These are phyloP conservation scores for Wickerhamiella brachini DNA, from an alignment of 805 yeast genomes.

Conservation along the genomic window DNA sequence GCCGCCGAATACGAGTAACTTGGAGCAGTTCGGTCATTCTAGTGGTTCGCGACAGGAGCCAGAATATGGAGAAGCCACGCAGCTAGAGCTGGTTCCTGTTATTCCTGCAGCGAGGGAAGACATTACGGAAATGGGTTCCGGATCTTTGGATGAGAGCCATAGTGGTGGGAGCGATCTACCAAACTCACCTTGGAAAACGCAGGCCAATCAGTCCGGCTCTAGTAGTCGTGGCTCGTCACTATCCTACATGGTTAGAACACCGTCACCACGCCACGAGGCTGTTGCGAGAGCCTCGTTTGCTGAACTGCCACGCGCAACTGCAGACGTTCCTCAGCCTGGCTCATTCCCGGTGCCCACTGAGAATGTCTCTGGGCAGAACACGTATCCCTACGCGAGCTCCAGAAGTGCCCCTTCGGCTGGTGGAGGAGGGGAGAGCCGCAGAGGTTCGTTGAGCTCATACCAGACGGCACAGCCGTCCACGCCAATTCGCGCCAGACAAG, in stretches of 20 bases:
- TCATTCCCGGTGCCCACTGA: neutral
- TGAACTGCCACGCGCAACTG: neutral
- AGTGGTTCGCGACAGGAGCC: neutral
- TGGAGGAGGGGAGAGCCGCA: neutral
- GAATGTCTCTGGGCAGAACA: neutral
- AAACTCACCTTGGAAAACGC: neutral
- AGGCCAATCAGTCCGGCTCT: neutral
- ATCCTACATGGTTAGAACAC: neutral
- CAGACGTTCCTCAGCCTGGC: neutral
- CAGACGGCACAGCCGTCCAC: neutral
- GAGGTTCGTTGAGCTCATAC: neutral
- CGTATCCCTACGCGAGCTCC: neutral
- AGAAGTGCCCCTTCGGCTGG: neutral
- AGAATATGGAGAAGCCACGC: neutral
- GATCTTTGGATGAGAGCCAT: neutral
- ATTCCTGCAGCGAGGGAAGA: neutral
- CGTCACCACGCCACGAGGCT: neutral
- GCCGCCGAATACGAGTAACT: neutral
- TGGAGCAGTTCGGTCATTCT: neutral
- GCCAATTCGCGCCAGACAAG: neutral
- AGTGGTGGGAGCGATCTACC: neutral
- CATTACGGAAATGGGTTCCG: neutral
- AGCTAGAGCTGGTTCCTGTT: neutral
- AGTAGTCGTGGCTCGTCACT: neutral
- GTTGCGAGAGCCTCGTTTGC: neutral